Conservation (phyloP, 306 rosid genomes). For the Rosa chinensis region DNA sequence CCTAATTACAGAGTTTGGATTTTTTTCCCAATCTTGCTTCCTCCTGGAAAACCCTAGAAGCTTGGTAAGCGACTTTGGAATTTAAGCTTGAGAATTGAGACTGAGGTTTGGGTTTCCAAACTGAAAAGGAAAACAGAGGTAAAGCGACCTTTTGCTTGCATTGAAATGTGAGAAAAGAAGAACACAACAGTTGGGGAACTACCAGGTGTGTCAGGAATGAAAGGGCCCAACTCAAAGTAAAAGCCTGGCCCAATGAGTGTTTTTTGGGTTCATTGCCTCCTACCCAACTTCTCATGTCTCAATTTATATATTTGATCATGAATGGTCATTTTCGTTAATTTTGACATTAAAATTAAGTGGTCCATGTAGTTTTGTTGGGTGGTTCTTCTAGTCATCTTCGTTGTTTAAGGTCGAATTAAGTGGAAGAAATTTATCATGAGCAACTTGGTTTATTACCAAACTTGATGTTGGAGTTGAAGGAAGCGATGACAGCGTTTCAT, state of each 20-base stretch:
- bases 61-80: neutral
- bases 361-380: no score
- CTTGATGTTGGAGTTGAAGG: no score
- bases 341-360: no score
- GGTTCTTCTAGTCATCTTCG: no score
- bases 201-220: neutral
- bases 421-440: no score
- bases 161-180: neutral
- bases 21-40: neutral
- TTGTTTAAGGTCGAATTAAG: no score
- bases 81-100: neutral
- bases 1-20: neutral
- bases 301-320: no score
- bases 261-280: neutral
- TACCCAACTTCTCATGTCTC: neutral
- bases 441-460: no score
- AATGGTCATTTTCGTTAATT: no score
- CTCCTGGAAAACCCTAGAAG: slow-evolving; percentile 7
- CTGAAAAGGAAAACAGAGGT: neutral
- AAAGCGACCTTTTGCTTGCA: neutral
- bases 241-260: neutral
- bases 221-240: neutral
- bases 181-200: neutral
- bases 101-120: neutral
- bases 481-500: no score